Evolutionary conservation across 176 grass and related monocot genomes (phyloP), one percentile per base, ranked within the genome.

Genomic region (Olyra latifolia): DNA sequence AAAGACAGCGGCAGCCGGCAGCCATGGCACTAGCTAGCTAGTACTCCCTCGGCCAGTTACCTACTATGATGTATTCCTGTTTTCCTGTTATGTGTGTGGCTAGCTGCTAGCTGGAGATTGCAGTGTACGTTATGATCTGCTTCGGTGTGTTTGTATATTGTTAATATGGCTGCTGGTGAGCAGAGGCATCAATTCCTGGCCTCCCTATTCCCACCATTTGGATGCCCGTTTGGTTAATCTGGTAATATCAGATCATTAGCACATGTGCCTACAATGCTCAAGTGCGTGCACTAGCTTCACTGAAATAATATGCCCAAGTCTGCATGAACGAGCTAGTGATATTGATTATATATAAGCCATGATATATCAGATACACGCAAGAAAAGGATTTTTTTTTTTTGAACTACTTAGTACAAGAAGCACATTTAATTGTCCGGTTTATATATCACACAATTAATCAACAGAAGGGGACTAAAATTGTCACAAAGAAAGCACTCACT

Each of bases 121-220:
- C 32, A 35, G 32, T 35, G 32, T 35, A 35, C 32, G 5, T 35
- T 35, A 35, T 35, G 32, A 35, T 35, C 32, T 35, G 2, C 32
- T 35, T 35, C 32, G 32, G 32, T 35, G 32, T 35, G 32, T 35
- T 35, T 75, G 47, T 54, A 70, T 80, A 80, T 30, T 85, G 54
- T 57, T 75, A 84, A 80, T 68, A 62, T 84, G 81, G 64, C 82
- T 71, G 87, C 63, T 55, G 65, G 60, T 71, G 64, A 82, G 56
- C 57, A 77, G 72, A 71, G 22, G 82, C 82, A 76, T 89, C 77
- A 47, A 80, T 89, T 77, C 77, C 68, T 75, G 64, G 38, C 82
- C 44, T 38, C 19, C 77, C 25, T 57, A 81, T 77, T 28, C 77
- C 39, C 27, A 65, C 81, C 71, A 48, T 65, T 48, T n/a, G 45